phyloP scores from a whole-genome alignment of 306 rosid species.

The Urtica urens region DNA sequence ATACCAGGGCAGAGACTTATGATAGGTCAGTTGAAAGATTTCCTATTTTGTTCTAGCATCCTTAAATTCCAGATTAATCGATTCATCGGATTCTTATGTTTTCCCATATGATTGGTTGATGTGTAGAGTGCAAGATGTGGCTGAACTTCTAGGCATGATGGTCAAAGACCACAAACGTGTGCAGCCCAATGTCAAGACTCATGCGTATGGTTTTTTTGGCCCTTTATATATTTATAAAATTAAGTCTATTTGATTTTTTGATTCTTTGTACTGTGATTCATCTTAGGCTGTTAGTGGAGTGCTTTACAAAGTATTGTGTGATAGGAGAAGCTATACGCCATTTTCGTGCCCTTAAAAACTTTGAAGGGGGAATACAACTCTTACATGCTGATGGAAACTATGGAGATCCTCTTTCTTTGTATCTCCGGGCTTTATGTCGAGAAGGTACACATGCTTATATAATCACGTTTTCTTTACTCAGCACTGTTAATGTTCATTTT shows the following conservation, averaged over 20 bases:
- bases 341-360: conserved; percentile 73
- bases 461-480: not conserved
- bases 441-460: conserved; percentile 50
- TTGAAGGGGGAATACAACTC: conserved; percentile 58
- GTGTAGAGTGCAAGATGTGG: conserved; percentile 86
- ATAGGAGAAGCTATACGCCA: conserved; percentile 88
- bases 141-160: conserved; percentile 99
- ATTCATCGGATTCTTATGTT: not conserved
- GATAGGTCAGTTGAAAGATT: conserved; percentile 92
- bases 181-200: conserved; percentile 82
- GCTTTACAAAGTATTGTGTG: conserved; percentile 90
- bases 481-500: not conserved
- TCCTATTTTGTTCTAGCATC: not conserved
- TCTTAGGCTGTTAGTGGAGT: conserved; percentile 83
- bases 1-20: conserved; percentile 93
- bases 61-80: not conserved
- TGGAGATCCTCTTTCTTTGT: conserved; percentile 91
- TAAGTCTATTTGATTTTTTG: not conserved
- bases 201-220: conserved; percentile 31
- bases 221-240: not conserved
- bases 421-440: conserved; percentile 86
- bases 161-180: conserved; percentile 80
- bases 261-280: conserved; percentile 4
- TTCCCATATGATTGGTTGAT: conserved; percentile 13
- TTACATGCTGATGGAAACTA: conserved; percentile 67